Percentiles rank a stretch among this genome's conserved stretches.
Conservation (phyloP, 1,139 yeast genomes). For the Diutina ranongensis region DNA sequence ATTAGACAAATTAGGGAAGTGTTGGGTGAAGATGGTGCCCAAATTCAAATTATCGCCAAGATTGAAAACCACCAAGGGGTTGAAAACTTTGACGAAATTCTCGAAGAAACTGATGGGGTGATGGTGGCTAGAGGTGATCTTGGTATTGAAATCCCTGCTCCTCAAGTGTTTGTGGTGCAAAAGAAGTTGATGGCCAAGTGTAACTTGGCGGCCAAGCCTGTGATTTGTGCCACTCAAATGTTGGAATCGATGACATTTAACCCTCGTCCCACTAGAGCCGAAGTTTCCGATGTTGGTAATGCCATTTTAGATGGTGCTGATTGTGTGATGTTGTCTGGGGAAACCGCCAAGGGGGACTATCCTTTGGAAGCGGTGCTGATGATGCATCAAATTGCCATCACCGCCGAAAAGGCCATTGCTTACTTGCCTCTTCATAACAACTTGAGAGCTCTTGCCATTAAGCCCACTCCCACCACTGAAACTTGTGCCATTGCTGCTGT, state of each 20-base stretch:
- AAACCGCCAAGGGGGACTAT: slow-evolving; percentile 98
- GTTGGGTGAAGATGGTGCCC: slow-evolving; percentile 92
- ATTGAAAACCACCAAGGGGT: slow-evolving; percentile 99
- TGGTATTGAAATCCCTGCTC: slow-evolving; percentile 99
- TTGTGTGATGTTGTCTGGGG: slow-evolving; percentile 99
- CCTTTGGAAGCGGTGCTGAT: slow-evolving; percentile 95
- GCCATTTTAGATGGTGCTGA: slow-evolving; percentile 99
- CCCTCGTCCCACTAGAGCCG: slow-evolving; percentile 99
- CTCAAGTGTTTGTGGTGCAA: slow-evolving; percentile 97
- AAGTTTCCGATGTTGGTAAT: slow-evolving; percentile 97
- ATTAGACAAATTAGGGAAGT: slow-evolving; percentile 84
- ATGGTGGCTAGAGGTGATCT: slow-evolving; percentile 99
- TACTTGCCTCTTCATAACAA: slow-evolving; percentile 82
- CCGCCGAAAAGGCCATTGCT: slow-evolving; percentile 96
- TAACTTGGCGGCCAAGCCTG: slow-evolving; percentile 99
- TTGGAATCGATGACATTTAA: slow-evolving; percentile 98
- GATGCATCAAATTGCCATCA: slow-evolving; percentile 96
- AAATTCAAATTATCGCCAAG: slow-evolving; percentile 91
- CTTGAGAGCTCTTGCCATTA: slow-evolving; percentile 71
- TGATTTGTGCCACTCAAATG: slow-evolving; percentile 99
- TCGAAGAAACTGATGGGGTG: slow-evolving; percentile 93
- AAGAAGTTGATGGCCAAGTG: slow-evolving; percentile 98
- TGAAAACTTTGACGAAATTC: slow-evolving; percentile 95
- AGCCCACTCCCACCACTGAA: slow-evolving; percentile 91
- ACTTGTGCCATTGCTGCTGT: slow-evolving; percentile 97